Evolutionary conservation across 306 rosid species (phyloP), one percentile per base, ranked within the genome.

Genomic region (Fragaria vesca): DNA sequence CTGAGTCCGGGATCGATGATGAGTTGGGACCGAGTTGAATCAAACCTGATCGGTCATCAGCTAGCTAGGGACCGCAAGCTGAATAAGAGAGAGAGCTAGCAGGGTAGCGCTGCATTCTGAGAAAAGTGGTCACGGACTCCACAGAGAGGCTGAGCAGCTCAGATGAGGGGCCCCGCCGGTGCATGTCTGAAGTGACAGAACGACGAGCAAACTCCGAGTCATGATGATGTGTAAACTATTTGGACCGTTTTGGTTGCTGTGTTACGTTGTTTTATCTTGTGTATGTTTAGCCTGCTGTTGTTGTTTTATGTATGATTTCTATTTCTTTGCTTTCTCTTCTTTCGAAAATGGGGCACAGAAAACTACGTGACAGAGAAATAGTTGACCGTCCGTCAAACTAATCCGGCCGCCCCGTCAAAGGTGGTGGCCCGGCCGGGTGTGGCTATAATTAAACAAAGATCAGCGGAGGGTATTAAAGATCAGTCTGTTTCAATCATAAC

Each of bases 131-230:
- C 68, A 62, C 68, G 32, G 43, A 63, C 43, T 32, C 18, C 42
- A 32, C 43, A 30, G 69, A 32, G 40, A 21, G 40, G 67, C 17
- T 26, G 67, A 12, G 40, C 20, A 1, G 20, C 10, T 62, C 68
- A 62, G 68, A 47, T 47, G 71, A 26, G 75, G 74, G 90, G 82
- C 43, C 83, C 57, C 8, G 20, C 83, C 79, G 83, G 55, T 84
- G 86, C 82, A 84, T 83, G 91, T 82, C 79, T 74, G 89, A 85
- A 71, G 83, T 69, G 82, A 85, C 81, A 30, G 52, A 71, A 84
- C 80, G 77, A 75, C 73, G 62, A 67, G 80, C 67, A 46, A 80
- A 78, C 76, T 73, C 43, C 66, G 67, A 82, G 83, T 79, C 85
- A 78, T 80, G 86, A 83, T 86, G 11, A 63, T 63, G 38, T 32